Evolutionary conservation across 140 eudicot species (phyloP).

Genomic region (Flaveria floridana): DNA sequence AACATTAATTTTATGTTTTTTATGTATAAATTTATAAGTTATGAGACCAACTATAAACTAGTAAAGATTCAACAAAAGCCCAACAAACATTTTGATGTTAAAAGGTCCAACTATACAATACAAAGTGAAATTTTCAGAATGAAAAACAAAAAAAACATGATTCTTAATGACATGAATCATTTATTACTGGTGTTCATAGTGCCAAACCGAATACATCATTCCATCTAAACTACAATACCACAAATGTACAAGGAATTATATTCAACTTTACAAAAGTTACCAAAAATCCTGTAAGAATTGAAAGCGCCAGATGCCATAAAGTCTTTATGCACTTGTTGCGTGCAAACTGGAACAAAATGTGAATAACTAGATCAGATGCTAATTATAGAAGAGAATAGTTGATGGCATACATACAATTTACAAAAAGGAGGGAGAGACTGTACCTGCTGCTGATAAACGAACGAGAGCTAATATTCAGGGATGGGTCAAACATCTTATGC

Average conservation of each 20-base stretch:
- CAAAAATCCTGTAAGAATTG: background rate
- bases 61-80: too few species aligned
- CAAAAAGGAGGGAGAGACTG: background rate
- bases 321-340: constrained; percentile 21
- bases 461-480: background rate
- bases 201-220: constrained; percentile 6
- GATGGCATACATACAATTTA: background rate
- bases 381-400: background rate
- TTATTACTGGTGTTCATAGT: constrained; percentile 13
- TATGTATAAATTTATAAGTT: too few species aligned
- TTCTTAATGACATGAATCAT: constrained; percentile 3
- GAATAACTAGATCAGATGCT: constrained; percentile 13
- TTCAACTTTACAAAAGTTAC: constrained; percentile 27
- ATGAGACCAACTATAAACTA: too few species aligned
- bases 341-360: constrained; percentile 22
- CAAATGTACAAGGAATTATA: constrained; percentile 28
- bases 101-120: background rate
- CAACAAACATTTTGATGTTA: too few species aligned
- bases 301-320: constrained; percentile 7
- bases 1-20: too few species aligned
- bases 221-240: constrained; percentile 31
- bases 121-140: background rate
- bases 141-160: background rate
- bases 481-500: background rate
- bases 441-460: background rate